Evolutionary conservation across 148 eudicot species (phyloP), one percentile per base, ranked within the genome.

Genomic region (Fagopyrum homotropicum): DNA sequence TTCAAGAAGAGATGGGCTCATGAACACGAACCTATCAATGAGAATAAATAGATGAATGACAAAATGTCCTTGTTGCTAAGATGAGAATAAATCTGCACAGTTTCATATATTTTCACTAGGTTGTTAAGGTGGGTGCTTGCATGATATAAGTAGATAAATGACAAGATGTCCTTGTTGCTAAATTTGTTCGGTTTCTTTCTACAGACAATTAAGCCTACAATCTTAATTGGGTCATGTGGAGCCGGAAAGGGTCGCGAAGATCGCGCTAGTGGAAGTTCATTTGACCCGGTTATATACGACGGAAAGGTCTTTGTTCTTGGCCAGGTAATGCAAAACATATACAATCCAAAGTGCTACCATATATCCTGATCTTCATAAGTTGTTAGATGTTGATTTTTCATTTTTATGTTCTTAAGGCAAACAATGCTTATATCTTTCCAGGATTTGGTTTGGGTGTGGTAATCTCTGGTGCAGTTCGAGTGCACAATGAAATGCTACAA

Each of bases 1-100:
- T 91, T 91, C 80, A 94, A 94, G 87, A 81, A 91, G 81, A 95
- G 95, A 8, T 94, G 98, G 98, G 97, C 97, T 79, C 98, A 94
- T 84, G 98, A 91, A 68, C 91, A 88, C 79, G 96, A 86, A 78
- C 90, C 90, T 45, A 79, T 83, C 22, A 78, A 78, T 35, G 88
- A 22, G 26, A 22, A 22, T 22, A 22, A 22, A 22, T 22, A 22
- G 26, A 22, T 22, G 26, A 22, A 22, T 22, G 26, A 22, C 26
- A 22, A 22, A 22, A 22, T 22, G 26, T 22, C 26, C 26, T 22
- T 22, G 26, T 22, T 22, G 26, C 26, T 22, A 22, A 22, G 26
- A 22, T 22, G 26, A 22, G 26, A 22, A 22, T 22, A 22, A 22
- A 22, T 22, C 26, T 22, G 26, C 0, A 22, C 26, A 22, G 26